Percentiles rank a stretch among this genome's conserved stretches.
Evolutionary conservation across 495 filamentous ascomycete genomes (phyloP).

Genomic region (Hypoxylon rickii): DNA sequence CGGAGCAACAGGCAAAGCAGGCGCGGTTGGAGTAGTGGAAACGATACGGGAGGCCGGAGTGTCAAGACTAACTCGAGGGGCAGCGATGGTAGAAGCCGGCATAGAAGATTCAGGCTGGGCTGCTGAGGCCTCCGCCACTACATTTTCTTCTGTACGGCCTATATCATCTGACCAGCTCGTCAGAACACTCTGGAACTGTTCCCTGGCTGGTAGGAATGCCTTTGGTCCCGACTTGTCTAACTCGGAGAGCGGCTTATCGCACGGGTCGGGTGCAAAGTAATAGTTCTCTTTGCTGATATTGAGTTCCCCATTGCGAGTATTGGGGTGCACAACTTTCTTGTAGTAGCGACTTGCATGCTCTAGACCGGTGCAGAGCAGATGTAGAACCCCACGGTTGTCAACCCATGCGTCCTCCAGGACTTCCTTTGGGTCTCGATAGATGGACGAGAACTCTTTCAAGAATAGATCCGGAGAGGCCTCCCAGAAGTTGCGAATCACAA

Average conservation of each 20-base stretch:
- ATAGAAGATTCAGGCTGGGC: no score
- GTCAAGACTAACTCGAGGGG: no score
- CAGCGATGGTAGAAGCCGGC: no score
- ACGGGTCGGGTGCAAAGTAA: conserved; percentile 15
- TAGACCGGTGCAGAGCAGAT: conserved; percentile 9
- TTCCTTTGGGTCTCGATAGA: background rate
- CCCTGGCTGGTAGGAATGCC: background rate
- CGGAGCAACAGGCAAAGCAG: no score
- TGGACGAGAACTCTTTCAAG: background rate
- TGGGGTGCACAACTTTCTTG: background rate
- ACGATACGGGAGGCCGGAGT: no score
- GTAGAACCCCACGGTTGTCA: background rate
- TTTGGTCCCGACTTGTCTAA: background rate
- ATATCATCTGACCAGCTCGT: no score
- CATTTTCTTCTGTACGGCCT: no score
- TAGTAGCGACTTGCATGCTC: background rate
- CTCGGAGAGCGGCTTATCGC: background rate
- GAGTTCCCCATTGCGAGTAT: background rate
- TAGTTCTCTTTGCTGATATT: background rate
- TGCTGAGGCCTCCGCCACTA: no score
- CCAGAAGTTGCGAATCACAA: no score
- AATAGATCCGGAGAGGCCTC: no score
- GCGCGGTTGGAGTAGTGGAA: no score
- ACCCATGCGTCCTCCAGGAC: conserved; percentile 18
- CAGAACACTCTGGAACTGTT: background rate